Percentiles rank a stretch among this genome's conserved stretches.
Conservation (phyloP, 2,329 filamentous ascomycete species). For the Colletotrichum musicola region DNA sequence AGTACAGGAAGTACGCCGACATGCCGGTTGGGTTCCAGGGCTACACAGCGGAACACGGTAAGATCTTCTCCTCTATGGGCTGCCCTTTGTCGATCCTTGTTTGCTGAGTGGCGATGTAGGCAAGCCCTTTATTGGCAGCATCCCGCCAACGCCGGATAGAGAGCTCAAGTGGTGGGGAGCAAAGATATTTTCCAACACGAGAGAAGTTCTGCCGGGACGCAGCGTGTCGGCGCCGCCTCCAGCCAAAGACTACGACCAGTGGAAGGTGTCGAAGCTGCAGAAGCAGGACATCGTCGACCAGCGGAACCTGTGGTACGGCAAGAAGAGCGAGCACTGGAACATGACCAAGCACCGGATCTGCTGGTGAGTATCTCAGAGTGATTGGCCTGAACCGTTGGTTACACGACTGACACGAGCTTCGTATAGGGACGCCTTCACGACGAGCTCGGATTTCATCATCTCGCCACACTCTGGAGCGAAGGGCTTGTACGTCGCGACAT, state of each 20-base stretch:
- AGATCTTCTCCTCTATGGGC: conserved; percentile 43
- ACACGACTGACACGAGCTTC: background rate
- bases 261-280: conserved; percentile 67
- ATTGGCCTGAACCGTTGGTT: background rate
- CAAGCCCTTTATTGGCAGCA: conserved; percentile 66
- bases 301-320: conserved; percentile 70
- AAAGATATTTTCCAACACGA: conserved; percentile 69
- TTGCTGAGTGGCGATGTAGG: conserved; percentile 51
- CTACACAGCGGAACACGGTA: conserved; percentile 52
- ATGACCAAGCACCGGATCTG: conserved; percentile 74
- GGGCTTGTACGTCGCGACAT: conserved; percentile 72
- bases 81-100: background rate
- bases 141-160: conserved; percentile 65
- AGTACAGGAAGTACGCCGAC: conserved; percentile 57
- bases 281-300: conserved; percentile 71
- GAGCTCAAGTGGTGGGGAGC: conserved; percentile 73
- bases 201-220: conserved; percentile 64
- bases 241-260: conserved; percentile 70
- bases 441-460: conserved; percentile 72
- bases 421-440: conserved; percentile 73
- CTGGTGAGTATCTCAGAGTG: conserved; percentile 63
- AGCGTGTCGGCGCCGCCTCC: conserved; percentile 69
- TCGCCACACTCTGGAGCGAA: conserved; percentile 64
- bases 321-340: conserved; percentile 66
- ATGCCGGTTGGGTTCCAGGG: conserved; percentile 64